Base-by-base conservation (phyloP, 2,329 filamentous ascomycete species). In the Cordyceps farinosa region DNA sequence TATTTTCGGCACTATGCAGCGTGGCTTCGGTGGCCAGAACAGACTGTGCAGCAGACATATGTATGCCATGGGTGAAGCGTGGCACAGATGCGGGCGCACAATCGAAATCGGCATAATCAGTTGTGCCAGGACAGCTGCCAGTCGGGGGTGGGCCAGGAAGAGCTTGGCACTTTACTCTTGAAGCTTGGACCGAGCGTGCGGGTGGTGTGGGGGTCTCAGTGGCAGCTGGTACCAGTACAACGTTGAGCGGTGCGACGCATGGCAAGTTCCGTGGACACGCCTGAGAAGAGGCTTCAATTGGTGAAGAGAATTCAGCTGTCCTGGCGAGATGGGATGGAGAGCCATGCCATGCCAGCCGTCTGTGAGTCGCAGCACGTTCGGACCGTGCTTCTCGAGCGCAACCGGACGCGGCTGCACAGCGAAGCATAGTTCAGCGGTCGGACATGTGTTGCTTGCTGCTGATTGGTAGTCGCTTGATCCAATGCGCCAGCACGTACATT, bases 261-360 rank as follows among this genome's bases (percentile, higher is more conserved):
- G n/a, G 45, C 27, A 27, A 17, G 22, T 58, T 58, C n/a, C n/a
- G 42, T 45, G 5, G 32, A 50, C 32, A 8, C 29, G 11, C 22
- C 45, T 27, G 45, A 48, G 22, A 29, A 27, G n/a, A 48, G 45
- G 29, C n/a, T 11, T 48, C 45, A 48, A 50, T 17, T n/a, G 13
- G 9, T n/a, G 15, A 3, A 11, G 4, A 29, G 22, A 7, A 7
- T 27, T 36, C 32, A 51, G 48, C 30, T 51, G 27, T 34, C 11
- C 55, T n/a, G 42, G 22, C 13, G 17, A 59, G 44, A 50, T 50
- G 56, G 34, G 56, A 59, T 50, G 56, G 45, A 59, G 40, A 34
- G 17, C 2, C 22, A n/a, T 11, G n/a, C 27, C 36, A 42, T 13
- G 29, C 5, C 7, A 32, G 36, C 53, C 53, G 40, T 45, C 53